A percentile compares a stretch with the other conserved stretches of the same genome.
phyloP scores from a whole-genome alignment of 371 early-diverging fungal species.

The Syncephalastrum racemosum region DNA sequence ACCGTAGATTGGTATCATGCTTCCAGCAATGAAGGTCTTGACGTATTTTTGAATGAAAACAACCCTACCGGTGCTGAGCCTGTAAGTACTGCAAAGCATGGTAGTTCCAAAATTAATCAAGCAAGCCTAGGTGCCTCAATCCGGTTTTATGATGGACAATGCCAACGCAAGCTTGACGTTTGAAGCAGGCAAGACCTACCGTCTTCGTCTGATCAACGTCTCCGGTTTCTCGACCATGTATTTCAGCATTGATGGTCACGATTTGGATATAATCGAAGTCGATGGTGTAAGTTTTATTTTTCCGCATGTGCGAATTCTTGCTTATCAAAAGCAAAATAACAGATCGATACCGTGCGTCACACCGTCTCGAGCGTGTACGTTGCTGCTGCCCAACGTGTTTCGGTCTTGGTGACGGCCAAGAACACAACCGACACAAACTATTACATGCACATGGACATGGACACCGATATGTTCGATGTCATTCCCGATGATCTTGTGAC shows the following conservation, averaged over 20 bases:
- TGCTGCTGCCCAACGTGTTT: constrained; percentile 70
- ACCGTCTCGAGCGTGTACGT: constrained; percentile 57
- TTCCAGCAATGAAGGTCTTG: constrained; percentile 43
- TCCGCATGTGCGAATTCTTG: too few relatives aligned
- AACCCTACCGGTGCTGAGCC: constrained; percentile 72
- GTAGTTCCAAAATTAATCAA: neutral
- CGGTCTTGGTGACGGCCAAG: constrained; percentile 73
- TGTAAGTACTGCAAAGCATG: constrained; percentile 36
- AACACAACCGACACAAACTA: constrained; percentile 66
- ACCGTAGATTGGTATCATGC: constrained; percentile 66
- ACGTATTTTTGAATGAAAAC: constrained; percentile 49
- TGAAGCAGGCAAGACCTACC: constrained; percentile 78
- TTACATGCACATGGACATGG: constrained; percentile 73
- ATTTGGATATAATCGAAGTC: constrained; percentile 76
- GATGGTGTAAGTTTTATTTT: constrained; percentile 60
- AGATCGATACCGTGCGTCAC: constrained; percentile 53
- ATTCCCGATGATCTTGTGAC: constrained; percentile 55
- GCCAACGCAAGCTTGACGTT: constrained; percentile 49
- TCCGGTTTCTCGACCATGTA: constrained; percentile 73
- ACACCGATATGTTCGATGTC: constrained; percentile 72
- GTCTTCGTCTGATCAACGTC: constrained; percentile 80
- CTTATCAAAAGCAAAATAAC: too few relatives aligned
- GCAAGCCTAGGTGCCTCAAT: constrained; percentile 49
- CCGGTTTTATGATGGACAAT: constrained; percentile 56
- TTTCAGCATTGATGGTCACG: constrained; percentile 79